Evolutionary conservation across 176 grass and related monocot genomes (phyloP).

Genomic region (Metroxylon sagu): DNA sequence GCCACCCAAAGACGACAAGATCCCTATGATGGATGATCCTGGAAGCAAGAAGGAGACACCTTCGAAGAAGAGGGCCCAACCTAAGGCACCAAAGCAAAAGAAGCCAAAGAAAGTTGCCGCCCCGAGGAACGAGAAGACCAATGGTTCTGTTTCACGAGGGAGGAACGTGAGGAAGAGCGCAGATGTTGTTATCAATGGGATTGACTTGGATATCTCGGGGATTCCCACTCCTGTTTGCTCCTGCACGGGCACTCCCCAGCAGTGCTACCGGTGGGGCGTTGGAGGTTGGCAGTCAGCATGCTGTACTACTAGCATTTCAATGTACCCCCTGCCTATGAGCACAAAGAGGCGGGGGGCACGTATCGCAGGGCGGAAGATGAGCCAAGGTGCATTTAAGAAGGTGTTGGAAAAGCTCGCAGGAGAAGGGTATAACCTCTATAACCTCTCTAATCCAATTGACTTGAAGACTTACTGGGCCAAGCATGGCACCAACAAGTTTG

Average conservation of each 20-base stretch:
- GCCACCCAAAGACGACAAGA: neutral
- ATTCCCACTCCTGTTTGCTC: conserved; percentile 19
- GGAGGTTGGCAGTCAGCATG: conserved; percentile 24
- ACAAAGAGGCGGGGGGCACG: conserved; percentile 19
- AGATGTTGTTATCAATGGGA: conserved; percentile 19
- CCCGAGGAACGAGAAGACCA: neutral
- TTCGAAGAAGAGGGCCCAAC: conserved; percentile 4
- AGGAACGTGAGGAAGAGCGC: neutral
- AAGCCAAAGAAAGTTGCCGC: conserved; percentile 14
- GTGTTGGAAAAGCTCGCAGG: conserved; percentile 21
- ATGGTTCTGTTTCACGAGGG: neutral
- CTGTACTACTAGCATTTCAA: conserved; percentile 23
- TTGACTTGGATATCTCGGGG: conserved; percentile 15
- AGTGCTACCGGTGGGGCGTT: conserved; percentile 22
- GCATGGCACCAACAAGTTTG: conserved; percentile 27
- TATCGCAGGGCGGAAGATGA: conserved; percentile 20
- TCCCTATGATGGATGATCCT: conserved; percentile 1
- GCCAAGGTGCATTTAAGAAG: conserved; percentile 23
- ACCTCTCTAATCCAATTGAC: conserved; percentile 20
- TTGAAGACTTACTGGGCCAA: conserved; percentile 20
- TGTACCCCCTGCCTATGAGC: conserved; percentile 21
- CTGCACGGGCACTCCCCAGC: conserved; percentile 12
- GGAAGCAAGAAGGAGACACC: neutral
- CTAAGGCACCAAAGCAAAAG: conserved; percentile 5
- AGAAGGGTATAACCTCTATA: conserved; percentile 25